Evolutionary conservation across 2,329 filamentous ascomycete species (phyloP).

Genomic region (Sclerotinia minor): DNA sequence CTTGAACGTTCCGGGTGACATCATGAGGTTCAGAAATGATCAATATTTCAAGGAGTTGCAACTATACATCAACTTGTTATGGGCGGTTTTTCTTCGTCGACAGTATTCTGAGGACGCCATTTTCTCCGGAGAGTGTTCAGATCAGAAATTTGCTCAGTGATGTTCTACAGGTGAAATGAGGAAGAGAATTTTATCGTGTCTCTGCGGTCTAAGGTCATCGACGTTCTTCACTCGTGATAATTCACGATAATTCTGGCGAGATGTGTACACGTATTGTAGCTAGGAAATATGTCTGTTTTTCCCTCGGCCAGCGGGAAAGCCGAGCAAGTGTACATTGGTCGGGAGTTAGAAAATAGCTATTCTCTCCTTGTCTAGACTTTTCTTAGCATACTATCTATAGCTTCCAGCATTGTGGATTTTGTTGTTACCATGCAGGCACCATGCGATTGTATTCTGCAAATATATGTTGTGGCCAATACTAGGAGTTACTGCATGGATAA

Average conservation of each 20-base stretch:
- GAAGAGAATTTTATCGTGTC: not conserved
- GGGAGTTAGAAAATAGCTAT: not conserved
- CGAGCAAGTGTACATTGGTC: constrained; percentile 1
- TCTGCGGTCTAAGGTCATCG: not conserved
- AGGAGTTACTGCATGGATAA: not conserved
- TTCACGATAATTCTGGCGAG: not conserved
- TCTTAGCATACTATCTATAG: not conserved
- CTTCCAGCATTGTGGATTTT: not conserved
- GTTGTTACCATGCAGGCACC: constrained; percentile 15
- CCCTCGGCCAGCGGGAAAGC: not conserved
- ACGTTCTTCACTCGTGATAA: not conserved
- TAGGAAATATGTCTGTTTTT: not conserved
- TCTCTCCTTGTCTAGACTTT: not conserved
- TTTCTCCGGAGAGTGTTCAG: not conserved
- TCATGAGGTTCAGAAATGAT: not conserved
- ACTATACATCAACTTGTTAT: constrained; percentile 2
- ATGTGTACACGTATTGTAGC: not conserved
- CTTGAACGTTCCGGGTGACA: not conserved
- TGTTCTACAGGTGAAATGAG: not conserved
- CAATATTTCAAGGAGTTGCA: not conserved
- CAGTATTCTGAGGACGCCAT: not conserved
- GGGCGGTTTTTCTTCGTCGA: not conserved
- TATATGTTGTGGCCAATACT: constrained; percentile 3
- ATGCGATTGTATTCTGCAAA: constrained; percentile 11
- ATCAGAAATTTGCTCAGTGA: not conserved